Base-by-base conservation (phyloP, 1,284 basidiomycete species). In the Prillingera fragicola region DNA sequence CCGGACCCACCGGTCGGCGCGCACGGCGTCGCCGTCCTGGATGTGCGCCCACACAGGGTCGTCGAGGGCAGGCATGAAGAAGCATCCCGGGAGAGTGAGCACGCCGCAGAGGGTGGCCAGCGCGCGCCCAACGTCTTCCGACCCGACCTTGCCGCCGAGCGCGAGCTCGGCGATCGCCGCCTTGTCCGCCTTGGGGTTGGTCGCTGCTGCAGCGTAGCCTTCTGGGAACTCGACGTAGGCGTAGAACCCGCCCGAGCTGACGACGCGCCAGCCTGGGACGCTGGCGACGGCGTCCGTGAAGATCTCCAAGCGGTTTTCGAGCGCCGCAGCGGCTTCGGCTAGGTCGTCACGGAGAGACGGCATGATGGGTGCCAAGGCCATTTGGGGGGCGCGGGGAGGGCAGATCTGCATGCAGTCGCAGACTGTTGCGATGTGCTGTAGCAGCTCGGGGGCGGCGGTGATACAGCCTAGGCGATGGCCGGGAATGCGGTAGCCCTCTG, bases 391-490 rank as follows among this genome's bases (percentile, higher is more conserved):
- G 4, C 82, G 77, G 13, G 85, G 83, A 0, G 86, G 75, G 57
- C 87, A 88, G 45, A 89, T 85, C 52, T 78, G 77, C 38, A 89
- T 74, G 55, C 82, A 85, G 68, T 92, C 89, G 12, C 86, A 76
- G 13, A 84, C 76, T 10, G 79, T 87, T 32, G 73, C 74, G 27
- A 85, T 59, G 12, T 79, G 70, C 5, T 70, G 53, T 4, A 85
- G 69, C 38, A 90, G 69, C 0, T 66, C 55, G 0, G 81, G 77
- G 0, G 81, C 78, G 0, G 83, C 82, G n/a, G 82, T 77, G 48
- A 91, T 77, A 5, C 79, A 77, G 2, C 89, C 88, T 1, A 92
- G 77, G 13, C 88, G 79, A 66, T 89, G 85, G 0, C 88, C 88
- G 0, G 89, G 89, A 33, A 94, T 80, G 43, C 82, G 80, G 67